Base-by-base conservation (phyloP, 108 stramenopile genomes). In the Phaeodactylum tricornutum region DNA sequence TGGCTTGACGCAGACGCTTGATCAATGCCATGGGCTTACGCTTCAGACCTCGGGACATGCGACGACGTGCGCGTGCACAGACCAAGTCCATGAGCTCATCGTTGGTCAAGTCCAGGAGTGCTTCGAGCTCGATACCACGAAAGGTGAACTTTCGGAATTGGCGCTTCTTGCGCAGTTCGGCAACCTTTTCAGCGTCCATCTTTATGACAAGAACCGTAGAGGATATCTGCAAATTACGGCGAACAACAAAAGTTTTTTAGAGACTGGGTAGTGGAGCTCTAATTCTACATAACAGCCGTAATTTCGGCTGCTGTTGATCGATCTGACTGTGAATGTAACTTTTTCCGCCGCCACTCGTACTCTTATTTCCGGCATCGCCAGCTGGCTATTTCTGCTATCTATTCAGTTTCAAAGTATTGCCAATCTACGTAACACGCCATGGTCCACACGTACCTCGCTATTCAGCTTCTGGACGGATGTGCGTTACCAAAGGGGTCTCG, bases 151-250 rank as follows among this genome's bases (percentile, higher is more conserved):
- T 98, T 61, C 96, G 90, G 93, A 99, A 99, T 61, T 91, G 81
- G 69, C 98, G 95, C 93, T 98, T 98, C 93, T 99, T 99, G 49
- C 96, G 95, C 39, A 96, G 77, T 67, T 95, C 98, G 72, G 94
- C 92, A 67, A 94, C 87, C 67, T 92, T 80, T 54, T 96, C 95
- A 42, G 74, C 93, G 72, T 95, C 91, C 94, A 98, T 90, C 53
- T 38, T 85, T 17, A 35, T 54, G 42, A n/a, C 14, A 43, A 8
- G 12, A 16, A 43, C 14, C 16, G 42, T 15, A 43, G 15, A 9
- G 15, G 28, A 16, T 3, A 7, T 28, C 5, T 22, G 44, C 21
- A 4, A 46, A 22, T 5, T 51, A 30, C 50, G 21, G 26, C 9
- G 25, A 33, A 57, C 4, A 57, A 50, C 14, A 46, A 55, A 17